Evolutionary conservation across 345 rosid genomes (phyloP), one percentile per base, ranked within the genome.

Genomic region (Hibiscus trionum): DNA sequence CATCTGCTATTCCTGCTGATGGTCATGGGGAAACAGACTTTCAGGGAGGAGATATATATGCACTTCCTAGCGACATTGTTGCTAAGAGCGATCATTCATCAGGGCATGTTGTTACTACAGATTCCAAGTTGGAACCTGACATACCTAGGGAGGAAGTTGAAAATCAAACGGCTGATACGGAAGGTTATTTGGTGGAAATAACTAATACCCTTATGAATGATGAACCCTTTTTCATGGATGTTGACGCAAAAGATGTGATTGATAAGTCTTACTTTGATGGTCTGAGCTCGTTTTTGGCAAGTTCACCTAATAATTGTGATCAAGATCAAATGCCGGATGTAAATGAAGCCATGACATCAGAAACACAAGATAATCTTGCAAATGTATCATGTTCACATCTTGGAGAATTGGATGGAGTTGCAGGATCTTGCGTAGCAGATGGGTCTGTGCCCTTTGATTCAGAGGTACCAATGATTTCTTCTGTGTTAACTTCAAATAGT

Each of bases 241-340:
- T 68, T 66, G 88, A 83, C 77, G 88, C 78, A 14, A 85, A 89
- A 84, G 89, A 86, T 70, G 77, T 80, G 67, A 81, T 81, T 72
- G 86, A 78, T 73, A 84, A 84, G 80, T 83, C 88, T 52, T 86
- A 81, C 74, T 81, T 79, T 72, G 93, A 83, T 71, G 86, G 90
- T 76, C 83, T 89, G 19, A 82, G 81, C 76, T 85, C 93, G 64
- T 81, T 89, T 70, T 78, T 88, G 78, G 77, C 77, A 80, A 81
- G 77, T 80, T 84, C 88, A 57, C 79, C 62, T 26, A 59, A 26
- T 59, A 27, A 59, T 17, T 59, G 37, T 59, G 37, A 26, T 59
- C 62, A 59, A 59, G 62, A 59, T 26, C 62, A 59, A 46, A 12
- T 65, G 65, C 75, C 46, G 10, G 42, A 70, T 76, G 42, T 76